A percentile compares a stretch with the other conserved stretches of the same genome.
Conservation (phyloP, 345 rosid genomes). For the Microcos paniculata region DNA sequence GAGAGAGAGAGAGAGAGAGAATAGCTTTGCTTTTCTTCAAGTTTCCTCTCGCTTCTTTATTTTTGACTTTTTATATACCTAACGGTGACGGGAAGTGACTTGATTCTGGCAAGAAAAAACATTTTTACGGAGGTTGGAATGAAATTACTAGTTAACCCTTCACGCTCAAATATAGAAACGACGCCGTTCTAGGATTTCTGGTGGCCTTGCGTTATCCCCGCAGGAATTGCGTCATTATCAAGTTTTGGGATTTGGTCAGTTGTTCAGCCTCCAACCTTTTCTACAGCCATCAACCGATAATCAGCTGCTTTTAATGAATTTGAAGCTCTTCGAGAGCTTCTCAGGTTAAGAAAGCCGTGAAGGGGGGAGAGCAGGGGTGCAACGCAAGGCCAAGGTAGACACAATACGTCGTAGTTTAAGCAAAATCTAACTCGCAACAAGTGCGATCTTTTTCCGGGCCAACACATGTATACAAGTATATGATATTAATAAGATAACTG, state of each 20-base stretch:
- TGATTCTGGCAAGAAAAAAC: not conserved
- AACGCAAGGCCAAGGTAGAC: no score
- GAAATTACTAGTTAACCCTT: not conserved
- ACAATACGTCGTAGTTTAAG: no score
- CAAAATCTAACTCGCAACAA: no score
- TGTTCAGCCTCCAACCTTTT: no score
- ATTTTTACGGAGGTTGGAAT: not conserved
- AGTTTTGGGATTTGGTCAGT: no score
- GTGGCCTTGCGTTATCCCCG: not conserved
- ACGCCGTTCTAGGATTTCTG: not conserved
- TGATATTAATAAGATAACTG: no score
- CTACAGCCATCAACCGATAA: no score
- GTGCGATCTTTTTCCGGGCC: no score
- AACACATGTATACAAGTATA: no score
- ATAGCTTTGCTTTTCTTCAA: not conserved
- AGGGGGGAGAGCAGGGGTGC: no score
- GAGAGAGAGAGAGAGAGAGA: not conserved
- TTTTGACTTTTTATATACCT: conserved; percentile 9
- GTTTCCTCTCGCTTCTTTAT: not conserved
- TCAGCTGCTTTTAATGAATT: not conserved
- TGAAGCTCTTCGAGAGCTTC: no score
- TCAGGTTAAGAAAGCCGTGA: no score
- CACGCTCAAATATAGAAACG: not conserved
- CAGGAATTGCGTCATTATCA: not conserved
- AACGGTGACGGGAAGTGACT: conserved; percentile 11